phyloP scores from a whole-genome alignment of 2,329 filamentous ascomycete genomes.

The Botrytis fabae region DNA sequence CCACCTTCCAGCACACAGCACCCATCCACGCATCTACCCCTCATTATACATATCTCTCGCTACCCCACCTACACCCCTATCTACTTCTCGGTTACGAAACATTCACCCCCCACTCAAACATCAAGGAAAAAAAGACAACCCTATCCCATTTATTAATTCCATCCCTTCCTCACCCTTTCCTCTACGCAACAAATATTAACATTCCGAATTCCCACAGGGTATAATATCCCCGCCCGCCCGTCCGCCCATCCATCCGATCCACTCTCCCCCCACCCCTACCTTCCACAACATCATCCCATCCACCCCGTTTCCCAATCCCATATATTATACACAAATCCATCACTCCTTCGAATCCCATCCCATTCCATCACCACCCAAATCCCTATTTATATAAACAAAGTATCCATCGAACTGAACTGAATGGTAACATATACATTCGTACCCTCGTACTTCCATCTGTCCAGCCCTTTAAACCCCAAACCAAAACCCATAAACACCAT shows the following conservation, averaged over 20 bases:
- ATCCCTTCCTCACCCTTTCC: neutral
- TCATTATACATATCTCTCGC: neutral
- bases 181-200: neutral
- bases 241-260: neutral
- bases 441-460: neutral
- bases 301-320: neutral
- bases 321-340: conserved; percentile 7
- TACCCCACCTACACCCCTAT: neutral
- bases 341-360: neutral
- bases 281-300: neutral
- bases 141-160: neutral
- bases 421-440: neutral
- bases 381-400: conserved; percentile 17
- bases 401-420: conserved; percentile 6
- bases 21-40: neutral
- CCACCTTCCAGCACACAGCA: neutral
- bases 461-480: neutral
- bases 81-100: conserved; percentile 2
- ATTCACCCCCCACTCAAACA: neutral
- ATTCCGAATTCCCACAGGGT: neutral
- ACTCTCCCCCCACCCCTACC: neutral
- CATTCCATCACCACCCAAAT: neutral
- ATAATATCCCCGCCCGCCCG: conserved; percentile 5
- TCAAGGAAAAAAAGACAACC: neutral
- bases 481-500: neutral